phyloP scores from a whole-genome alignment of 768 basidiomycete genomes.

The Trametes villosa region DNA sequence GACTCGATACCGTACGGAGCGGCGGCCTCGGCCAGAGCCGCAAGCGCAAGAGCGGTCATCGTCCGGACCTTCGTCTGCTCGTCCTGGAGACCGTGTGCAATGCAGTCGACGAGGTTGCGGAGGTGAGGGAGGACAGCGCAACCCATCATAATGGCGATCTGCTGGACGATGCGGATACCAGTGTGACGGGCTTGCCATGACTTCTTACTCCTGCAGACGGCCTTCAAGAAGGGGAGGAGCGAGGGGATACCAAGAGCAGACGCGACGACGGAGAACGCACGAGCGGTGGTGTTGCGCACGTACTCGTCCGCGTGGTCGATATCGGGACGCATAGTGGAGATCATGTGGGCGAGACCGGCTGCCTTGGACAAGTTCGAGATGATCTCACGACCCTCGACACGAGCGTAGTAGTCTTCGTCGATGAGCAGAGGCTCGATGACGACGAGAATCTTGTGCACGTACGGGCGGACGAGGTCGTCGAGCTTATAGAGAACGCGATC shows the following conservation, averaged over 20 bases:
- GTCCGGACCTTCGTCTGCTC: conserved; percentile 97
- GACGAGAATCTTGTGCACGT: conserved; percentile 99
- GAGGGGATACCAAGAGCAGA: conserved; percentile 98
- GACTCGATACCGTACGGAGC: conserved; percentile 99
- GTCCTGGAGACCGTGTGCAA: conserved; percentile 90
- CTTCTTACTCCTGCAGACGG: conserved; percentile 98
- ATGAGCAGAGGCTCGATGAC: conserved; percentile 99
- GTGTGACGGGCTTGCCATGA: conserved; percentile 99
- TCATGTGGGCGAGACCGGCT: conserved; percentile 99
- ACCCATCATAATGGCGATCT: conserved; percentile 99
- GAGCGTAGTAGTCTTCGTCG: conserved; percentile 95
- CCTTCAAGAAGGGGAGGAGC: conserved; percentile 96
- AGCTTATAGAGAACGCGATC: conserved; percentile 98
- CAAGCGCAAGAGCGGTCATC: conserved; percentile 91
- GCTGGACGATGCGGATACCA: conserved; percentile 98
- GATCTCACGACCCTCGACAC: conserved; percentile 98
- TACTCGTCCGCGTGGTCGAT: conserved; percentile 99
- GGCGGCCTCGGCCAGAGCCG: conserved; percentile 94
- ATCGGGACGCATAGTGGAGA: conserved; percentile 99
- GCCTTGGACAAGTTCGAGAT: conserved; percentile 99
- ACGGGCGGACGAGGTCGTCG: conserved; percentile 97
- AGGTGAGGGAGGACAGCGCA: conserved; percentile 97
- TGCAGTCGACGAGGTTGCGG: conserved; percentile 94
- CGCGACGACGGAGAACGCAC: conserved; percentile 98
- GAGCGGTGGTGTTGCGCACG: conserved; percentile 97